phyloP scores from a whole-genome alignment of 345 rosid species.

The Rhizophora apiculata region DNA sequence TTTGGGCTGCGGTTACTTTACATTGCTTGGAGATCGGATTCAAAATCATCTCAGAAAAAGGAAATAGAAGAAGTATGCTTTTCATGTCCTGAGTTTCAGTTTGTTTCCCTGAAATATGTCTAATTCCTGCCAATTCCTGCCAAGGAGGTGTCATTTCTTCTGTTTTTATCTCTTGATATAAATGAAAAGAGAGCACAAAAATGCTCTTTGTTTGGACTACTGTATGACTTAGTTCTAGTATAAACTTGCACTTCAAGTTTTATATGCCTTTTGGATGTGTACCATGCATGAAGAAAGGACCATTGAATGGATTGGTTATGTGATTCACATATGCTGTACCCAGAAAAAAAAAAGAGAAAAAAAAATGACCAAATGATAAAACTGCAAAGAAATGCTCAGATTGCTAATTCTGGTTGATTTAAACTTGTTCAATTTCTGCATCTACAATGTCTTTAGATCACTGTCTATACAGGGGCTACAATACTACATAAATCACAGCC shows the following conservation, averaged over 20 bases:
- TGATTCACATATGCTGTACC: too few species aligned
- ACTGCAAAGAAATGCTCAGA: too few species aligned
- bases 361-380: too few species aligned
- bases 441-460: too few species aligned
- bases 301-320: too few species aligned
- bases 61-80: constrained; percentile 94
- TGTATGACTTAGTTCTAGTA: background rate
- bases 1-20: constrained; percentile 92
- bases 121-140: background rate
- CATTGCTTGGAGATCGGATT: constrained; percentile 98
- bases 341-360: too few species aligned
- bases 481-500: too few species aligned
- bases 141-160: background rate
- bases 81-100: background rate
- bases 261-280: background rate
- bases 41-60: constrained; percentile 87
- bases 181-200: background rate
- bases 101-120: background rate
- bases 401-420: too few species aligned
- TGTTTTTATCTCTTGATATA: background rate
- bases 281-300: too few species aligned
- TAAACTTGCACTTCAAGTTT: background rate
- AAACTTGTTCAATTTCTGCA: too few species aligned
- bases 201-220: background rate
- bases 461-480: too few species aligned